Percentiles rank a stretch among this genome's conserved stretches.
Evolutionary conservation across 176 grass and related monocot genomes (phyloP).

Genomic region (Musa itinerans): DNA sequence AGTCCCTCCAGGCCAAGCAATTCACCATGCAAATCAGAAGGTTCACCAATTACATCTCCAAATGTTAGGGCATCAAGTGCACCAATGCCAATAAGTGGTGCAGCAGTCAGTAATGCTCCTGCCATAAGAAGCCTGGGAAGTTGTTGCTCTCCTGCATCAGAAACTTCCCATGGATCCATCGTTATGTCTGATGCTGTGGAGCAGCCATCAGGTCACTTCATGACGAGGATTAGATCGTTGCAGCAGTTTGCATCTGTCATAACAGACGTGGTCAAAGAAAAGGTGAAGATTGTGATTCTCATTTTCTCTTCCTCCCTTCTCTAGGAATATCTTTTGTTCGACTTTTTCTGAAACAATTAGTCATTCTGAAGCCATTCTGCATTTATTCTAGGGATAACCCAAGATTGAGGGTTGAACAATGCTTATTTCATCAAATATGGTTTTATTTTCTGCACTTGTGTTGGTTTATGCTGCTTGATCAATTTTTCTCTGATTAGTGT

Average conservation of each 20-base stretch:
- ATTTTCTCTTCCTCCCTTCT: slow-evolving; percentile 13
- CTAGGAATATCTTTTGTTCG: background rate
- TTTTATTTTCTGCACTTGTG: no score
- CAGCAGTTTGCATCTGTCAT: slow-evolving; percentile 67
- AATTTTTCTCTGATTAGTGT: no score
- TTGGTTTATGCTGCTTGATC: no score
- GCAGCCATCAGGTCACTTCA: slow-evolving; percentile 59
- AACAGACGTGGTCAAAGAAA: slow-evolving; percentile 68
- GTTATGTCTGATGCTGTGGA: slow-evolving; percentile 67
- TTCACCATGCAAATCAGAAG: slow-evolving; percentile 48
- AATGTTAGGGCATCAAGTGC: slow-evolving; percentile 49
- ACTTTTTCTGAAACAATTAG: background rate
- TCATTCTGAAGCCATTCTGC: no score
- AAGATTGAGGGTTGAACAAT: no score
- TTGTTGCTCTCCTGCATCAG: slow-evolving; percentile 55
- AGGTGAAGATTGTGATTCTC: slow-evolving; percentile 39
- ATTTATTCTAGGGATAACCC: no score
- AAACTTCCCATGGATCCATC: slow-evolving; percentile 71
- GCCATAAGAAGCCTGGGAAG: slow-evolving; percentile 56
- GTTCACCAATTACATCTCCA: slow-evolving; percentile 48
- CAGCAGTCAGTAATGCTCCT: slow-evolving; percentile 29
- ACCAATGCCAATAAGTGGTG: slow-evolving; percentile 73
- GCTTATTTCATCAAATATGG: no score
- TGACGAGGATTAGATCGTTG: slow-evolving; percentile 63
- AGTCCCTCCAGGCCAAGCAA: slow-evolving; percentile 34